Evolutionary conservation across 176 grass and related monocot genomes (phyloP).

Genomic region (Eleusine coracana): DNA sequence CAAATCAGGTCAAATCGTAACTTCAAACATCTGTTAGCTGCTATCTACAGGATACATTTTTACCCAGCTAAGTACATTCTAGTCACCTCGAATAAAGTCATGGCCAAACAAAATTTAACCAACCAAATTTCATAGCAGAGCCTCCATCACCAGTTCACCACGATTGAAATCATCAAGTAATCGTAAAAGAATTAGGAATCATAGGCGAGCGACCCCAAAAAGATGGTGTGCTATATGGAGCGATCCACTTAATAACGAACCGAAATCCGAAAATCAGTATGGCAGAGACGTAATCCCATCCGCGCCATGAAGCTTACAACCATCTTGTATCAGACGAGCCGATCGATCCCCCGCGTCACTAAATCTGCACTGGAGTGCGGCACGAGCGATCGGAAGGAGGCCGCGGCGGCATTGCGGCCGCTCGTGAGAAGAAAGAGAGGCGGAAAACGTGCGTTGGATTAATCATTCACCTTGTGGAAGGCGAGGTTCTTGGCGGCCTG

Average conservation of each 20-base stretch:
- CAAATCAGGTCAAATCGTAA: neutral
- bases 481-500: conserved; percentile 49
- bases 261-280: neutral
- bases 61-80: neutral
- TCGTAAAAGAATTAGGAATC: neutral
- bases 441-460: neutral
- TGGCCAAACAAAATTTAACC: neutral
- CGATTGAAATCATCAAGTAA: neutral
- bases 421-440: no score
- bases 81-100: neutral
- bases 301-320: neutral
- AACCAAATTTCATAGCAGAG: neutral
- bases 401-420: neutral
- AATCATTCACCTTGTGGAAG: conserved; percentile 63
- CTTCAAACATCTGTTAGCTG: neutral
- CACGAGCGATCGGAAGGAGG: neutral
- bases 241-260: conserved; percentile 3
- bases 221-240: neutral
- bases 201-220: neutral
- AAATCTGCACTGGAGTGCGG: neutral
- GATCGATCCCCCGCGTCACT: neutral
- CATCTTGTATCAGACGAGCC: neutral
- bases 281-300: neutral
- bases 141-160: neutral
- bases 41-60: neutral